These are phyloP conservation scores for Verticillium albo-atrum DNA, from an alignment of 2,329 filamentous ascomycete genomes.

Conservation along the genomic window DNA sequence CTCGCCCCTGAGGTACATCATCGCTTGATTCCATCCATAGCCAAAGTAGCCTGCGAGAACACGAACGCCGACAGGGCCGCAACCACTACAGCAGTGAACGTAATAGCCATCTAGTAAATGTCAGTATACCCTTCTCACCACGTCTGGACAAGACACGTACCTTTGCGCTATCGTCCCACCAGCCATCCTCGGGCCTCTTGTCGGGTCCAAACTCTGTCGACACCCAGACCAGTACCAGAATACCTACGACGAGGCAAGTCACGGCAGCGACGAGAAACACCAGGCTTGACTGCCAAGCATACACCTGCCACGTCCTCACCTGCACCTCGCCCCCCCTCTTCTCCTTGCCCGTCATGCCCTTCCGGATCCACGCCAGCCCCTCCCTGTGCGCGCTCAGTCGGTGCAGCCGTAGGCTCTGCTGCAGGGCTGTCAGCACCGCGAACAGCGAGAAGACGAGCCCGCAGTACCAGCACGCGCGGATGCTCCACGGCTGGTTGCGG, in stretches of 20 bases:
- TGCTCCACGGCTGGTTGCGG: conserved; percentile 30
- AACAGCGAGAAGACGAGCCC: conserved; percentile 45
- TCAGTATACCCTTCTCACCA: neutral
- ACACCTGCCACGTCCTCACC: conserved; percentile 13
- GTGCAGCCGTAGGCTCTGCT: conserved; percentile 36
- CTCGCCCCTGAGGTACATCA: neutral
- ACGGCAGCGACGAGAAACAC: conserved; percentile 14
- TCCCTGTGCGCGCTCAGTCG: conserved; percentile 34
- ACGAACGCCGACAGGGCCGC: conserved; percentile 1
- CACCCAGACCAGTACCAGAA: conserved; percentile 16
- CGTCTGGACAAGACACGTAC: neutral
- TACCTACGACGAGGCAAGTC: conserved; percentile 13
- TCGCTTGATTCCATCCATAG: neutral
- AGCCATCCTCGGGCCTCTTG: conserved; percentile 7
- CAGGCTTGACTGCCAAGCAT: conserved; percentile 17
- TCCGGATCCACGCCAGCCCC: conserved; percentile 26
- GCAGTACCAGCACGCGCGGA: conserved; percentile 35
- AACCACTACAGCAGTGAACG: conserved; percentile 5
- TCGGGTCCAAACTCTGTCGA: conserved; percentile 10
- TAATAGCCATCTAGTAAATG: conserved; percentile 7
- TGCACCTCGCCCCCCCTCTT: conserved; percentile 3
- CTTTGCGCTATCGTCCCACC: conserved; percentile 14
- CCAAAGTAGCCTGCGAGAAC: conserved; percentile 1
- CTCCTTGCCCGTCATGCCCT: conserved; percentile 7
- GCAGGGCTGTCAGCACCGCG: conserved; percentile 38